Evolutionary conservation across 257 asterid genomes (phyloP).

Genomic region (Primulina huaijiensis): DNA sequence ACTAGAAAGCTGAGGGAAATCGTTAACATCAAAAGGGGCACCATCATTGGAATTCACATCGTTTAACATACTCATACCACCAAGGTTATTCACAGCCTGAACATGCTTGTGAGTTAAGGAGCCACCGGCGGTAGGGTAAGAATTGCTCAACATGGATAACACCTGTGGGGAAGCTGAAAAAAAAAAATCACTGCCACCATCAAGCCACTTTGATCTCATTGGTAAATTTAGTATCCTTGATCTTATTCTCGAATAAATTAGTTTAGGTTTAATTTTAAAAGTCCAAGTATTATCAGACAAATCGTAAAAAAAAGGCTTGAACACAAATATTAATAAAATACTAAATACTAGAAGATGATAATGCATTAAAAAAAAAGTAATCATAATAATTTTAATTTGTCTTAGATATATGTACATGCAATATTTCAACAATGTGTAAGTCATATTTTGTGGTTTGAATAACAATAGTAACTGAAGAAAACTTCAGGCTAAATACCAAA

Average conservation of each 20-base stretch:
- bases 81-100: slow-evolving; percentile 65
- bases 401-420: too few species aligned
- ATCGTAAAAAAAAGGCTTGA: not conserved
- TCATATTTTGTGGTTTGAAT: not conserved
- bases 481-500: too few species aligned
- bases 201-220: slow-evolving; percentile 20
- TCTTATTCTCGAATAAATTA: slow-evolving; percentile 13
- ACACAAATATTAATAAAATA: too few species aligned
- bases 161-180: slow-evolving; percentile 96
- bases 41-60: slow-evolving; percentile 84
- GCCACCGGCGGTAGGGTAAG: slow-evolving; percentile 81
- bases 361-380: too few species aligned
- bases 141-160: slow-evolving; percentile 77
- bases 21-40: slow-evolving; percentile 89
- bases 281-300: slow-evolving; percentile 3
- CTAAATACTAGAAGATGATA: too few species aligned
- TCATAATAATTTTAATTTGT: too few species aligned
- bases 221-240: slow-evolving; percentile 23
- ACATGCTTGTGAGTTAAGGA: slow-evolving; percentile 82
- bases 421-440: not conserved
- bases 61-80: slow-evolving; percentile 76
- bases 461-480: too few species aligned
- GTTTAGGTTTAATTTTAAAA: not conserved
- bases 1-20: slow-evolving; percentile 89
- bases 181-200: slow-evolving; percentile 30